Percentiles rank a stretch among this genome's conserved stretches.
Conservation (phyloP, 2,329 filamentous ascomycete species). For the Ophiostoma tasmaniense region DNA sequence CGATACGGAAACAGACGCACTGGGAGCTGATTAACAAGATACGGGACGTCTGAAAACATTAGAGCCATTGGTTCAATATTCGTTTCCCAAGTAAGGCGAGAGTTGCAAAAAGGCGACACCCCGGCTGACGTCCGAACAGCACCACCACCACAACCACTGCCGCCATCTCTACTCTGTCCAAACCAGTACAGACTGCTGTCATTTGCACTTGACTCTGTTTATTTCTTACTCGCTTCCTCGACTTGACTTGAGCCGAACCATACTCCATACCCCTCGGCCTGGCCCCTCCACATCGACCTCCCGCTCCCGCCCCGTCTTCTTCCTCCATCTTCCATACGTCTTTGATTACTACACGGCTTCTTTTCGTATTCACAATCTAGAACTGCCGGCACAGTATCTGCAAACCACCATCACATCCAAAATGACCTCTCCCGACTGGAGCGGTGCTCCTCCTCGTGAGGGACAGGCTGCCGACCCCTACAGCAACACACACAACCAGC, state of each 20-base stretch:
- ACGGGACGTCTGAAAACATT: background rate
- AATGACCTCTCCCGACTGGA: background rate
- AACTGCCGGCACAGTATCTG: background rate
- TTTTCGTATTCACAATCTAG: background rate
- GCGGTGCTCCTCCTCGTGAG: background rate
- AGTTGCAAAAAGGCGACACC: background rate
- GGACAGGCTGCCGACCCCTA: background rate
- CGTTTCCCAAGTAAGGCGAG: background rate
- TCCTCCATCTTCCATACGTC: background rate
- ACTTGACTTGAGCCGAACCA: background rate
- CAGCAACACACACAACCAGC: background rate
- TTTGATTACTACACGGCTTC: background rate
- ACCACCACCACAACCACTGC: background rate
- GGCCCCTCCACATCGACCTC: background rate
- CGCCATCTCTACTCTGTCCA: too few species aligned
- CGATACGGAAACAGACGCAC: background rate
- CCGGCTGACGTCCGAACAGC: background rate
- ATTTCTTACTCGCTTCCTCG: background rate
- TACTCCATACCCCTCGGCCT: background rate
- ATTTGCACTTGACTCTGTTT: background rate
- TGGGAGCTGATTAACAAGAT: background rate
- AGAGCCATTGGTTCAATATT: background rate
- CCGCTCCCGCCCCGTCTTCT: background rate
- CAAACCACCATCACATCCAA: background rate
- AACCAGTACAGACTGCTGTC: too few species aligned